Percentiles rank a stretch among this genome's conserved stretches.
Evolutionary conservation across 1,284 basidiomycete genomes (phyloP).

Genomic region (Fomitopsis pinicola): DNA sequence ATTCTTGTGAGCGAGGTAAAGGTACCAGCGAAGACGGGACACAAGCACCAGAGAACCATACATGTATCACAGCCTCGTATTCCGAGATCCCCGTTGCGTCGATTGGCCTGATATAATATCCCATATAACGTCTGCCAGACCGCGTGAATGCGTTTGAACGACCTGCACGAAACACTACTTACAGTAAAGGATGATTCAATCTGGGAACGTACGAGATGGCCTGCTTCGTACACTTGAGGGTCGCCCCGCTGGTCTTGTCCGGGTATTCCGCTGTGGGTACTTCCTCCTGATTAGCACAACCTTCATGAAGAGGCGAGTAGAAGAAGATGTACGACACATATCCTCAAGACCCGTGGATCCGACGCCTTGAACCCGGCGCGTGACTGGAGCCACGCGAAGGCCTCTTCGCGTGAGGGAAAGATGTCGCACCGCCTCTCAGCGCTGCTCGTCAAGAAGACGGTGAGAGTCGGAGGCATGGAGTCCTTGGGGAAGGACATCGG

Average conservation of each 20-base stretch:
- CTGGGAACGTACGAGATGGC: constrained; percentile 28
- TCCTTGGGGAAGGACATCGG: constrained; percentile 34
- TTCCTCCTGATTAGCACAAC: constrained; percentile 14
- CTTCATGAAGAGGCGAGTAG: neutral
- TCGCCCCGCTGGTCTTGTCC: constrained; percentile 40
- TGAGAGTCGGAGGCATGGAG: constrained; percentile 11
- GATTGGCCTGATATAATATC: neutral
- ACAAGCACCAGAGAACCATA: too few species aligned
- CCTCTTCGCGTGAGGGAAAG: constrained; percentile 47
- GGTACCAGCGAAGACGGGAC: too few species aligned
- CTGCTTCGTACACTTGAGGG: constrained; percentile 42
- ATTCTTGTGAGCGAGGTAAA: too few species aligned
- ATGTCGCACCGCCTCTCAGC: constrained; percentile 41
- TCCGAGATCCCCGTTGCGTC: too few species aligned
- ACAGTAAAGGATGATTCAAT: too few species aligned
- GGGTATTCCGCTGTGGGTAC: constrained; percentile 44
- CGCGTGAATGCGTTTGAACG: constrained; percentile 18
- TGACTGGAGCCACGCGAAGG: constrained; percentile 34
- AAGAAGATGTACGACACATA: constrained; percentile 35
- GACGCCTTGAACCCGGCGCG: constrained; percentile 39
- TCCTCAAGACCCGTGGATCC: constrained; percentile 43
- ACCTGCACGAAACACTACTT: constrained; percentile 9
- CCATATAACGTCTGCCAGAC: constrained; percentile 18
- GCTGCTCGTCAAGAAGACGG: constrained; percentile 25
- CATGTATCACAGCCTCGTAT: too few species aligned